phyloP scores from a whole-genome alignment of 768 basidiomycete species.

The Kwoniella dejecticola region DNA sequence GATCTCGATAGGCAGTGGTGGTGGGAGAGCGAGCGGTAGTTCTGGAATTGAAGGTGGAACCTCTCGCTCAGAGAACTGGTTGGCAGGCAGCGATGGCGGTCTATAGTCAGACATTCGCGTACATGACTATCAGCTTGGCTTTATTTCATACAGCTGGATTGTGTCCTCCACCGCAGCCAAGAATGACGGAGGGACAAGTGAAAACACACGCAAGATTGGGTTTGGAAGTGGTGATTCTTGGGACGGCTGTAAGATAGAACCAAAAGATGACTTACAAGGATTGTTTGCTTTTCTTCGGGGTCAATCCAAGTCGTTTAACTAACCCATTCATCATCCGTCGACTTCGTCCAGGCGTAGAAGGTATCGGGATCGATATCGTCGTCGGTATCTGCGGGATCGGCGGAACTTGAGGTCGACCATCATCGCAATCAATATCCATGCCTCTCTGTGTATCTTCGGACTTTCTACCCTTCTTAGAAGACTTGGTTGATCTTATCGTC shows the following conservation, averaged over 20 bases:
- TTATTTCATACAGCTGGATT: too few relatives aligned
- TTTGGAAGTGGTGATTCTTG: too few relatives aligned
- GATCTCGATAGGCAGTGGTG: slow-evolving; percentile 1
- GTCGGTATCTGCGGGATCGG: slow-evolving; percentile 6
- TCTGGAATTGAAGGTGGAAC: neutral
- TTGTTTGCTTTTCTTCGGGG: slow-evolving; percentile 37
- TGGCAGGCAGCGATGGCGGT: too few relatives aligned
- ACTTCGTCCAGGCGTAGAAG: slow-evolving; percentile 34
- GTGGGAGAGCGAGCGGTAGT: slow-evolving; percentile 6
- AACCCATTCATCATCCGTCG: slow-evolving; percentile 38
- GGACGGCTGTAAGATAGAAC: too few relatives aligned
- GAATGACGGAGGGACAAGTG: too few relatives aligned
- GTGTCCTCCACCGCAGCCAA: too few relatives aligned
- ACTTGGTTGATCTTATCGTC: slow-evolving; percentile 20
- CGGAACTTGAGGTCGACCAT: slow-evolving; percentile 13
- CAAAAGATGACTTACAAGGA: slow-evolving; percentile 31
- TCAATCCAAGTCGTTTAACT: slow-evolving; percentile 38
- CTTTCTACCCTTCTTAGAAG: slow-evolving; percentile 7
- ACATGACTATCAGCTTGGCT: too few relatives aligned
- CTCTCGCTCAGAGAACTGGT: neutral
- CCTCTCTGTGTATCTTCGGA: slow-evolving; percentile 17
- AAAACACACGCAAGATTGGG: too few relatives aligned
- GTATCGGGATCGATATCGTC: too few relatives aligned
- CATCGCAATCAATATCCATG: slow-evolving; percentile 21
- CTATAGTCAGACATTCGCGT: too few relatives aligned